Conservation (phyloP, 768 basidiomycete species). For the Naganishia vishniacii region DNA sequence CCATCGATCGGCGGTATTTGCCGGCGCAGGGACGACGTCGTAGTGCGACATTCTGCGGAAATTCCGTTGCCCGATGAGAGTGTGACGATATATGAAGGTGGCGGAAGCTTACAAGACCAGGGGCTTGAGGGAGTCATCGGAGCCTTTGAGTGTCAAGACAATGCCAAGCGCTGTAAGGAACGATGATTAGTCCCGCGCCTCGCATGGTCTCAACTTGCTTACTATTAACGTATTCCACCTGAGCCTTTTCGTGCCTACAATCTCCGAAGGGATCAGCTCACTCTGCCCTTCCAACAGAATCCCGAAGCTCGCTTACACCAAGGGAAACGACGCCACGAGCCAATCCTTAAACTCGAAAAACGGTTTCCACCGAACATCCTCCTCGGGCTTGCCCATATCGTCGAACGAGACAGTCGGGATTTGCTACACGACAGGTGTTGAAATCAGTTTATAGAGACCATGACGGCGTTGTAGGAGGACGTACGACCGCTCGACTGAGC, state of each 20-base stretch:
- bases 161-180: conserved; percentile 36
- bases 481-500: conserved; percentile 37
- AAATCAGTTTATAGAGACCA: neutral
- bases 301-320: conserved; percentile 37
- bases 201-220: neutral
- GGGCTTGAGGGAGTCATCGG: conserved; percentile 42
- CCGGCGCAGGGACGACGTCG: conserved; percentile 45
- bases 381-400: conserved; percentile 46
- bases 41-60: conserved; percentile 38
- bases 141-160: conserved; percentile 40
- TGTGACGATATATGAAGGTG: neutral
- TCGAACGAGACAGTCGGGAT: conserved; percentile 45
- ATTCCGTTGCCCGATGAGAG: neutral
- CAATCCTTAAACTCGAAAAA: conserved; percentile 46
- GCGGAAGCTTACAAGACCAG: conserved; percentile 31
- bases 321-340: conserved; percentile 40
- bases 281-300: neutral
- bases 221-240: conserved; percentile 44
- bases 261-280: neutral
- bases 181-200: neutral
- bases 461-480: conserved; percentile 10
- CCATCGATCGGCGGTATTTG: conserved; percentile 43
- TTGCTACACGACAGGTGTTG: conserved; percentile 31
- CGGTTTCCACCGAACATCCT: conserved; percentile 46
- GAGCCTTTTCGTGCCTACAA: conserved; percentile 33